Base-by-base conservation (phyloP, 306 rosid species). In the Urtica urens region DNA sequence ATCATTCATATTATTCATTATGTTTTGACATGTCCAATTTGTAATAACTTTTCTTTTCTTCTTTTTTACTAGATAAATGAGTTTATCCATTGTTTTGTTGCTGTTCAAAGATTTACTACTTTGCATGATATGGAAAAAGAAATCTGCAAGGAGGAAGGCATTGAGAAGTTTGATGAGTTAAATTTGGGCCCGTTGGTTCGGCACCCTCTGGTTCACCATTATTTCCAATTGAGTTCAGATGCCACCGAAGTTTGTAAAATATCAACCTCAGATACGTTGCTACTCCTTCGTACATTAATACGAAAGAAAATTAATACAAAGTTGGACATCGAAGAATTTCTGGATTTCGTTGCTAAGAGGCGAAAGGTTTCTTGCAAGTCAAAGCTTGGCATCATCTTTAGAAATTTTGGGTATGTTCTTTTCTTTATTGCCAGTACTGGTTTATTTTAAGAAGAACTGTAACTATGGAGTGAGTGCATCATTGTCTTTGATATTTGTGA, bases 71-170 rank as follows among this genome's bases (percentile, higher is more conserved):
- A 88, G 95, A 78, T 88, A 67, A 77, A 84, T 88, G 77, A 93
- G 42, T 84, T 74, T 77, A 60, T 90, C 61, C 90, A 84, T 65
- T 88, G 97, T 68, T 88, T 81, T 72, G 86, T 84, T 59, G 95
- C 73, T 46, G 95, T 75, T 49, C 76, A 63, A 53, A 77, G 78
- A 55, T 66, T 90, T 33, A 73, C 76, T 64, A 69, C 97, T 3
- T 53, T 90, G 54, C 59, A 84, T 51, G 95, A 90, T 60, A 73
- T 90, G 78, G 86, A 81, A 74, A 61, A 61, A 62, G 82, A 81
- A 16, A 70, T 88, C 25, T 88, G 95, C 77, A 63, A 77, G 50
- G 58, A 74, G 42, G 97, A 88, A 55, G 75, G 84, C 8, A 61
- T 88, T 63, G 69, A 46, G 63, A n/a, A 34, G 53, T 88, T 88